A percentile compares a stretch with the other conserved stretches of the same genome.
Evolutionary conservation across 2,329 filamentous ascomycete species (phyloP).

Genomic region (Pseudogymnoascus sp.): DNA sequence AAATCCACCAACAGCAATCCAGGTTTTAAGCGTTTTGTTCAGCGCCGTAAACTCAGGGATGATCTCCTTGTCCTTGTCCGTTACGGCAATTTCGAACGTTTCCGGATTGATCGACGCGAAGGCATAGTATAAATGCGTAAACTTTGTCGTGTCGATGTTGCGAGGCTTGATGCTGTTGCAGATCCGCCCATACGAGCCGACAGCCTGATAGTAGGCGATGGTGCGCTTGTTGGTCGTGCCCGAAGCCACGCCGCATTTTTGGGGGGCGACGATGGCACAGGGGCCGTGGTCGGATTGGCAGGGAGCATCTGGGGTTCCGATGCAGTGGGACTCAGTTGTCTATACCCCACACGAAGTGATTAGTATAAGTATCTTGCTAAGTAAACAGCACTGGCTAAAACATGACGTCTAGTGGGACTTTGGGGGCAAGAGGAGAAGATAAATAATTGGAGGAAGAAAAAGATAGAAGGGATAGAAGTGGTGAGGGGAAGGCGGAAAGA

Average conservation of each 20-base stretch:
- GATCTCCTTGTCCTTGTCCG: slow-evolving; percentile 19
- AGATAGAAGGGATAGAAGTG: too few relatives aligned
- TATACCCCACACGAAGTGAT: background rate
- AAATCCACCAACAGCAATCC: slow-evolving; percentile 16
- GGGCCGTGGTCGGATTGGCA: background rate
- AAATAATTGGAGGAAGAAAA: background rate
- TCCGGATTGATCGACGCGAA: slow-evolving; percentile 26
- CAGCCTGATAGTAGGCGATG: slow-evolving; percentile 22
- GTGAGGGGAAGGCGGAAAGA: too few relatives aligned
- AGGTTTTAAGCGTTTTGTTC: slow-evolving; percentile 22
- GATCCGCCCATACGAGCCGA: slow-evolving; percentile 23
- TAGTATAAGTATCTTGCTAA: background rate
- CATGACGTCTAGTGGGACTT: background rate
- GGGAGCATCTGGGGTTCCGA: background rate
- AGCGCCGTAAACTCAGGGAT: slow-evolving; percentile 25
- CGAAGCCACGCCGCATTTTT: slow-evolving; percentile 15
- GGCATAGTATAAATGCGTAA: slow-evolving; percentile 31
- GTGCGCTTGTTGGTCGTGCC: slow-evolving; percentile 17
- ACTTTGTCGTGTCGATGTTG: slow-evolving; percentile 26
- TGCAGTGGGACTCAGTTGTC: background rate
- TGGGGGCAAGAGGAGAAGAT: background rate
- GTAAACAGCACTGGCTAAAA: background rate
- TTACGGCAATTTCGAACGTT: slow-evolving; percentile 23
- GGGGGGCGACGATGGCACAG: background rate
- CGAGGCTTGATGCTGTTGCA: slow-evolving; percentile 28